phyloP scores from a whole-genome alignment of 164 flowering plant genomes.

The Magnolia officinalis region DNA sequence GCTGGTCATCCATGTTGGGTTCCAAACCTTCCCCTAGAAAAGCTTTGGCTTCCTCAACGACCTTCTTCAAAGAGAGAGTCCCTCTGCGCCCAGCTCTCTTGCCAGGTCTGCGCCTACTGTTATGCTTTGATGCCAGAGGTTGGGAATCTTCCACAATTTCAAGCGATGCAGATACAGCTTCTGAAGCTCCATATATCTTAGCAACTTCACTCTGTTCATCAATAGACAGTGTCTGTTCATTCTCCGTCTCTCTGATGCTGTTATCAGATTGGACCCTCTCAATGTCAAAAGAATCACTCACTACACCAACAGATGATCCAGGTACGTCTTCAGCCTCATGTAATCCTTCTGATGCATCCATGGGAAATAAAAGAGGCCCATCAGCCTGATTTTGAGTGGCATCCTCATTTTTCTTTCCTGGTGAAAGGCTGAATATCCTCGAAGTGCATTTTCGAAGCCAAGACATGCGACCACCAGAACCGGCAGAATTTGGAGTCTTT shows the following conservation, averaged over 20 bases:
- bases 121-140: neutral
- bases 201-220: constrained; percentile 36
- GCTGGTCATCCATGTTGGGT: constrained; percentile 22
- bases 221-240: constrained; percentile 23
- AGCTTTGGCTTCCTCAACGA: constrained; percentile 53
- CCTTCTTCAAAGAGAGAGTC: constrained; percentile 61
- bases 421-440: constrained; percentile 38
- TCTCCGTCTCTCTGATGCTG: constrained; percentile 19
- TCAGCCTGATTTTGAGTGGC: constrained; percentile 6
- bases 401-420: constrained; percentile 14
- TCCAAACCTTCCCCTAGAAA: constrained; percentile 38
- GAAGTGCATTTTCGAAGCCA: constrained; percentile 68
- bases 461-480: constrained; percentile 38
- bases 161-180: constrained; percentile 24
- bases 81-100: constrained; percentile 33
- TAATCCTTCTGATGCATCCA: constrained; percentile 8
- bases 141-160: constrained; percentile 7
- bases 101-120: constrained; percentile 25
- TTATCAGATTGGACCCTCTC: constrained; percentile 23
- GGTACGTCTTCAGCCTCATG: constrained; percentile 13
- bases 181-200: constrained; percentile 32
- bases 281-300: constrained; percentile 27
- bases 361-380: neutral
- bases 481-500: constrained; percentile 21
- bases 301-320: constrained; percentile 22